Base-by-base conservation (phyloP, 1,284 basidiomycete genomes). In the Heterobasidion irregulare region DNA sequence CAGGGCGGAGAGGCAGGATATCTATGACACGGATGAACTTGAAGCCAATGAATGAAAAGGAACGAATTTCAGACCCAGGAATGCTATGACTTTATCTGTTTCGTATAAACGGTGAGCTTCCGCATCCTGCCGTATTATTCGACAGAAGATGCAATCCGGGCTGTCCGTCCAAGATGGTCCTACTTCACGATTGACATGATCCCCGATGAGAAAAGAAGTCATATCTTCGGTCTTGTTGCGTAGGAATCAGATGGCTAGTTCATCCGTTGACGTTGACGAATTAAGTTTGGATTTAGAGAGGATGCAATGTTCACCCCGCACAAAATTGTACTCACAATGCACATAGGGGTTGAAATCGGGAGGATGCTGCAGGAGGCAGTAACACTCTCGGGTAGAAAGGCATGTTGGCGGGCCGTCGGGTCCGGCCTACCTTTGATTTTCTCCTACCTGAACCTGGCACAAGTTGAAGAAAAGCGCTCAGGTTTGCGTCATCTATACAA, bases 151-250 rank as follows among this genome's bases (percentile, higher is more conserved):
- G 63, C 86, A 89, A 35, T 71, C 66, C 13, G 72, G 58, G 55
- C 78, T 70, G 18, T 66, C 61, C 44, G 62, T 66, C 83, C 83
- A 84, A 19, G 72, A 64, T 13, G 69, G 62, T 19, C 74, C 70
- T 19, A 71, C 50, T n/a, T 59, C 53, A 18, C 83, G 76, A 55
- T 70, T 65, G 45, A 77, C 70, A 63, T 86, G 84, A n/a, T 78
- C 73, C 58, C 80, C 73, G 64, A 88, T 85, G 44, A 88, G 80
- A 70, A 84, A 86, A 33, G 83, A 86, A 58, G 84, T 86, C 84
- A 87, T 87, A 15, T 26, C 34, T 41, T 26, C 26, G 26, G 6
- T 26, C 26, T 26, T 26, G 26, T 26, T 26, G 26, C 5, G 26
- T 26, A 26, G 18, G 18, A 18, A 18, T 18, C 18, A 18, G 26